Conservation (phyloP, 2,329 filamentous ascomycete species). For the Byssoonygena ceratinophila region DNA sequence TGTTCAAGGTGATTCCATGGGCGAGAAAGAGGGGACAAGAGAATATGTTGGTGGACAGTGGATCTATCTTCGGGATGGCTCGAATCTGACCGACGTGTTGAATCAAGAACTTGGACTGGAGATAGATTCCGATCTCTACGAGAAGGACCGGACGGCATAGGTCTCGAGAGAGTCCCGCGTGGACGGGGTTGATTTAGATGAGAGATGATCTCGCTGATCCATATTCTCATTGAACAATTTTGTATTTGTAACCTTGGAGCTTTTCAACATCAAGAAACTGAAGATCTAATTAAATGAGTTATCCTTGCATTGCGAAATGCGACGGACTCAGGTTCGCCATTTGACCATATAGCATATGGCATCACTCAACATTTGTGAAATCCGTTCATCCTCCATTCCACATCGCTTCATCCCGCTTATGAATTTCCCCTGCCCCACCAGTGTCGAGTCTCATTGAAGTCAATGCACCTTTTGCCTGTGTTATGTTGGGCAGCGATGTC, state of each 20-base stretch:
- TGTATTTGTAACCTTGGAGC: not conserved
- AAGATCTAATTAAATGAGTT: not conserved
- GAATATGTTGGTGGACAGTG: conserved; percentile 52
- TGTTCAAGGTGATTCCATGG: conserved; percentile 56
- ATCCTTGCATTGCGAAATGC: not conserved
- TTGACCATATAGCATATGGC: too few species aligned
- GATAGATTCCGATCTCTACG: conserved; percentile 37
- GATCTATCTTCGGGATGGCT: conserved; percentile 81
- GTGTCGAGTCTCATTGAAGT: too few species aligned
- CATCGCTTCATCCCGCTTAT: too few species aligned
- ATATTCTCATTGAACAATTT: not conserved
- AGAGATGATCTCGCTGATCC: not conserved
- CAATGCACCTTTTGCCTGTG: too few species aligned
- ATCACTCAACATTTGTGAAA: too few species aligned
- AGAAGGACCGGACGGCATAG: not conserved
- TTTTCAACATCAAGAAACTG: not conserved
- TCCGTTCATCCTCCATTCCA: too few species aligned
- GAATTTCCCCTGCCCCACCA: too few species aligned
- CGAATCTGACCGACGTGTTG: conserved; percentile 61
- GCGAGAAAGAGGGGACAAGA: conserved; percentile 64
- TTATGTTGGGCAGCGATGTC: too few species aligned
- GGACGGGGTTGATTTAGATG: not conserved
- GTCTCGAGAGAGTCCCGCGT: not conserved
- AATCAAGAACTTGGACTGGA: conserved; percentile 64
- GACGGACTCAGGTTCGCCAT: not conserved